Percentiles rank a stretch among this genome's conserved stretches.
These are phyloP conservation scores for Salvia rosmarinus DNA, from an alignment of 257 asterid species.

Conservation along the genomic window DNA sequence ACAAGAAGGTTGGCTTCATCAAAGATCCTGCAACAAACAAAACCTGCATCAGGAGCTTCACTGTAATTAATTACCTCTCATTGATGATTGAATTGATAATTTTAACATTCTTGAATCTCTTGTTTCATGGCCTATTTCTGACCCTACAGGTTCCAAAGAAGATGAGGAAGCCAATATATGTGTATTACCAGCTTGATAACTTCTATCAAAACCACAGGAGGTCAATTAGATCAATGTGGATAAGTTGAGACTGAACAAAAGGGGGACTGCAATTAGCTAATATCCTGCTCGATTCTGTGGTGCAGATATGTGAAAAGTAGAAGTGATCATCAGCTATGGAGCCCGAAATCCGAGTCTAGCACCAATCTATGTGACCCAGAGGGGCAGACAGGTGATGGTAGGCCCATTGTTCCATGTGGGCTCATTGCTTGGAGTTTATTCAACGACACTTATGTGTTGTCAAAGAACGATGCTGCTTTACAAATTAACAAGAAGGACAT, in stretches of 20 bases:
- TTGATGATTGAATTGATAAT: not conserved
- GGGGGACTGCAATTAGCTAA: not conserved
- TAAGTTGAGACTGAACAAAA: not conserved
- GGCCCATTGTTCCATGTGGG: constrained; percentile 84
- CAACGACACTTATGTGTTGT: constrained; percentile 68
- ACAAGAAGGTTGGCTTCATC: constrained; percentile 50
- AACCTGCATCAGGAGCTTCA: constrained; percentile 54
- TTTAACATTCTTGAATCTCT: not conserved
- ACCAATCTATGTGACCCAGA: constrained; percentile 71
- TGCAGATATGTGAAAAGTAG: constrained; percentile 86
- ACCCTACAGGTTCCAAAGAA: constrained; percentile 56
- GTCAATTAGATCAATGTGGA: constrained; percentile 57
- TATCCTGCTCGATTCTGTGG: constrained; percentile 3
- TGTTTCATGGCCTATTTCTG: not conserved
- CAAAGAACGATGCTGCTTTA: constrained; percentile 38
- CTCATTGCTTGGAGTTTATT: constrained; percentile 93
- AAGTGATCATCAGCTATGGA: constrained; percentile 66
- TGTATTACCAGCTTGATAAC: constrained; percentile 66
- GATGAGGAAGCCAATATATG: constrained; percentile 61
- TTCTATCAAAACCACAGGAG: constrained; percentile 77
- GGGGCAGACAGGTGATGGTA: constrained; percentile 27
- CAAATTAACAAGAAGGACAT: constrained; percentile 64
- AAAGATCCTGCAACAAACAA: constrained; percentile 47
- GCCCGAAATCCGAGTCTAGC: constrained; percentile 36
- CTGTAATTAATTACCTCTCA: constrained; percentile 40